These are phyloP conservation scores for Lindgomyces ingoldianus DNA, from an alignment of 495 filamentous ascomycete species.

Conservation along the genomic window DNA sequence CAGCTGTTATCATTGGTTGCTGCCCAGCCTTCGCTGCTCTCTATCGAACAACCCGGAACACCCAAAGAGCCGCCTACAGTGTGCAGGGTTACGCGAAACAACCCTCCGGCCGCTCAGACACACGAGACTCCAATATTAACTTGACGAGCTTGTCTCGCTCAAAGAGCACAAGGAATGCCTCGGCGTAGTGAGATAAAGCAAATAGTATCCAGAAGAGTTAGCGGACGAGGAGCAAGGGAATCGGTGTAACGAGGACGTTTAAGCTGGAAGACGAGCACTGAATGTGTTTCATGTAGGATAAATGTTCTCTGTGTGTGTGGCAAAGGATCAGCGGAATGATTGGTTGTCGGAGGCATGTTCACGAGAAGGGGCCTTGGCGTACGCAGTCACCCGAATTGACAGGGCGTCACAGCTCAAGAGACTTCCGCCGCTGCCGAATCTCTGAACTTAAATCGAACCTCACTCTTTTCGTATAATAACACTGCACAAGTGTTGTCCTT, in stretches of 20 bases:
- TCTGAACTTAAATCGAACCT: not conserved
- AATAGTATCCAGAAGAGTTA: constrained; percentile 16
- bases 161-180: not conserved
- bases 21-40: constrained; percentile 47
- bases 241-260: constrained; percentile 15
- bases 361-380: no score
- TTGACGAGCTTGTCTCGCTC: constrained; percentile 8
- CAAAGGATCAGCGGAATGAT: no score
- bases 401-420: not conserved
- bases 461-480: not conserved
- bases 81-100: constrained; percentile 10
- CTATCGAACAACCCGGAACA: not conserved
- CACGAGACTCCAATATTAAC: not conserved
- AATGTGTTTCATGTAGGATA: no score
- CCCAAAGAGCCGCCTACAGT: constrained; percentile 11
- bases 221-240: not conserved
- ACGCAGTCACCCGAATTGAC: no score
- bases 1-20: constrained; percentile 54
- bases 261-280: constrained; percentile 6
- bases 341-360: no score
- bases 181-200: constrained; percentile 6
- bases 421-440: not conserved
- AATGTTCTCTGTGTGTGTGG: no score
- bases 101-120: not conserved
- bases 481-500: no score